Evolutionary conservation across 169 alveolate genomes (phyloP).

Genomic region (Eimeria acervulina): DNA sequence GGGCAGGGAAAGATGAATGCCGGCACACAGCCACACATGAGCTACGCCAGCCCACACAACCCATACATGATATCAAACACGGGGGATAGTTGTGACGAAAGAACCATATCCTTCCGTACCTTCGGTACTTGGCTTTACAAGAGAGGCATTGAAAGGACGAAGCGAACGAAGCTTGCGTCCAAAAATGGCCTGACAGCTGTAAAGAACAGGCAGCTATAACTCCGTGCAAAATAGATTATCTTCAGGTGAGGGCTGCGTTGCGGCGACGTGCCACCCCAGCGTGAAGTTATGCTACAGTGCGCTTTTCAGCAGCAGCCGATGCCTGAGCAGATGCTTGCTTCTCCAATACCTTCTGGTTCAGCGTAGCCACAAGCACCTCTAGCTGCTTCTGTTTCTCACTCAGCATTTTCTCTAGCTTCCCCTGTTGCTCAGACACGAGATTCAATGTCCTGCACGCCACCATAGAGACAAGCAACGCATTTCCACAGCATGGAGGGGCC

Average conservation of each 20-base stretch:
- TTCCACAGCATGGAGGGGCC: background rate
- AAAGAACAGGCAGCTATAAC: background rate
- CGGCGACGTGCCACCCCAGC: background rate
- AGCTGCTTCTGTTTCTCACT: slow-evolving; percentile 74
- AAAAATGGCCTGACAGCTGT: background rate
- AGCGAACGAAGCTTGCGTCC: background rate
- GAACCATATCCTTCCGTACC: background rate
- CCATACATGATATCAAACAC: background rate
- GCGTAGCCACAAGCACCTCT: slow-evolving; percentile 62
- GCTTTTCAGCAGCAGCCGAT: slow-evolving; percentile 41
- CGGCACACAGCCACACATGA: background rate
- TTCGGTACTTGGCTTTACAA: background rate
- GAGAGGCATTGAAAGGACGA: background rate
- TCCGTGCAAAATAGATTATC: background rate
- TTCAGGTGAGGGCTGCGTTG: slow-evolving; percentile 18
- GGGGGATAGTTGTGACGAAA: background rate
- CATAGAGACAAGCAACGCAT: background rate
- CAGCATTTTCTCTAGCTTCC: slow-evolving; percentile 66
- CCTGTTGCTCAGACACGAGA: slow-evolving; percentile 75
- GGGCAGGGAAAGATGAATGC: background rate
- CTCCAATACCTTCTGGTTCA: slow-evolving; percentile 60
- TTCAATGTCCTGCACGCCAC: slow-evolving; percentile 39
- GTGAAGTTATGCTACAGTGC: slow-evolving; percentile 28
- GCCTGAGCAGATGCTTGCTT: slow-evolving; percentile 66
- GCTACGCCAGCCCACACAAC: background rate